Evolutionary conservation across 768 basidiomycete species (phyloP), one percentile per base, ranked within the genome.

Genomic region (Neoboletus brunneissimus): DNA sequence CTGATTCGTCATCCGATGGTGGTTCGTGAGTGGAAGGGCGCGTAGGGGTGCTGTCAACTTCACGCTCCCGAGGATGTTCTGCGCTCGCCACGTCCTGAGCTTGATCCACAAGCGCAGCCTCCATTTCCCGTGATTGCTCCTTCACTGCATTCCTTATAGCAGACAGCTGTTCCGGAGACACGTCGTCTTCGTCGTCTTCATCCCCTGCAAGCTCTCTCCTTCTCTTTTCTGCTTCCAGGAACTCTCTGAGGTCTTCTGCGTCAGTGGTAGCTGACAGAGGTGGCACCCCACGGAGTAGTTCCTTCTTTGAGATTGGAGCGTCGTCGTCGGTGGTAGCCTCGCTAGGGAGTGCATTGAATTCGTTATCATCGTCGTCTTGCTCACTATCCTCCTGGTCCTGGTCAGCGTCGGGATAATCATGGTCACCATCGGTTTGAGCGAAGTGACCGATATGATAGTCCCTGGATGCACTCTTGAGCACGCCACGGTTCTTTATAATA

Each of bases 401-500:
- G 20, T 59, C 69, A 1, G 57, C 67, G 7, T 76, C 80, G 45
- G 73, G 76, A 29, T 72, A 73, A 4, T 71, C 75, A 3, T 77
- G 77, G 29, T 66, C 73, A 13, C 65, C 67, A n/a, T 72, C 71
- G n/a, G 69, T 61, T 34, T 74, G 74, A 9, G 76, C 72, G 60
- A 87, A 76, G 53, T 74, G 74, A 5, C 88, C 87, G 63, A 89
- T 79, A 12, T 76, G 68, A 60, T 76, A 77, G 35, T 71, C 75
- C 48, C 70, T 69, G 23, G 71, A 64, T 16, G 76, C 70, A 16
- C 64, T 62, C 45, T 82, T 79, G 41, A 88, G 72, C 4, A 88
- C 79, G 2, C 90, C 90, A 56, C 87, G 81, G 68, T 92, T 87
- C 63, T 81, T 83, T 55, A 89, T 74, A 41, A 92, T 76, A 57